These are phyloP conservation scores for Acer yangbiense DNA, from an alignment of 345 rosid species.

Conservation along the genomic window DNA sequence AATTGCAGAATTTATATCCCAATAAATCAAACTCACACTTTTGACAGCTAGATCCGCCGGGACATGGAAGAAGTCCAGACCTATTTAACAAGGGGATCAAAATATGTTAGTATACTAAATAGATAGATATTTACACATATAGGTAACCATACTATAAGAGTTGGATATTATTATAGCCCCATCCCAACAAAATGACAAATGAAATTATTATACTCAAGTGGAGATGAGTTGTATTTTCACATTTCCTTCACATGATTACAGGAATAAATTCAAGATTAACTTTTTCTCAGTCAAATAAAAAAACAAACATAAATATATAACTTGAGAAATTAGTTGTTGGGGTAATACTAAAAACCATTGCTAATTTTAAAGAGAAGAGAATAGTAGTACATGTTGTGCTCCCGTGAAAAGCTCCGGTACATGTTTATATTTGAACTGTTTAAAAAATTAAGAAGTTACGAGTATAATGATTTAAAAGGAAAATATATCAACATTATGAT, in stretches of 20 bases:
- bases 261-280: neutral
- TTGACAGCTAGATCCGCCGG: constrained; percentile 29
- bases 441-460: neutral
- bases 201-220: no score
- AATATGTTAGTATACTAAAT: neutral
- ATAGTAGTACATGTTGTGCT: constrained; percentile 33
- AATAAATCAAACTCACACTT: constrained; percentile 31
- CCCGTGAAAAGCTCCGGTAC: constrained; percentile 40
- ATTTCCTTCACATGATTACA: no score
- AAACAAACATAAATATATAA: no score
- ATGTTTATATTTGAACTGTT: constrained; percentile 33
- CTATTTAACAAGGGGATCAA: constrained; percentile 16
- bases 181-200: no score
- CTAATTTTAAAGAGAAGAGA: neutral
- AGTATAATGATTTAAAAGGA: neutral
- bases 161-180: no score
- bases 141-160: no score
- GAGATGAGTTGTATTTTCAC: no score
- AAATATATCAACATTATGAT: neutral
- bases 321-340: no score
- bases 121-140: no score
- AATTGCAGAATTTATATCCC: neutral
- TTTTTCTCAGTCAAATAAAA: neutral
- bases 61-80: constrained; percentile 32
- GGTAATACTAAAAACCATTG: neutral